phyloP scores from a whole-genome alignment of 148 eudicot genomes.

The Amaranthus cruentus region DNA sequence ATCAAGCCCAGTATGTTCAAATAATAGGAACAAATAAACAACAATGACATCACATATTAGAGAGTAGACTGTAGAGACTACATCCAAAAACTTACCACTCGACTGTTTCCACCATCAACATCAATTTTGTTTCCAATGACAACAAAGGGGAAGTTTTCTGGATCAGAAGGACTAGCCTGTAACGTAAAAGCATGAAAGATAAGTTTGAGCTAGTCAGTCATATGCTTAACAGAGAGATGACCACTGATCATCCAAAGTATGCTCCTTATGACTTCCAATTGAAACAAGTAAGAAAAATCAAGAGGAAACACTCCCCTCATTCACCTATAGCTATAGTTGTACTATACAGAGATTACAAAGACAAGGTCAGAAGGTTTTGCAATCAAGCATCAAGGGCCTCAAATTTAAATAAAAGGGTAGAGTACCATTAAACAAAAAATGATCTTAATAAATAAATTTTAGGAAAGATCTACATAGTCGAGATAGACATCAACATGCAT shows the following conservation, averaged over 20 bases:
- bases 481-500: not conserved
- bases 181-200: not conserved
- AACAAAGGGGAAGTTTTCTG: conserved; percentile 95
- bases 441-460: not conserved
- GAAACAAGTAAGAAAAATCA: too few species aligned
- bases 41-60: not conserved
- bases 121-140: conserved; percentile 92
- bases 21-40: not conserved
- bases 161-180: conserved; percentile 97
- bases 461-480: not conserved
- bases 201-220: not conserved
- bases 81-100: conserved; percentile 54
- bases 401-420: too few species aligned
- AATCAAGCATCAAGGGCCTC: too few species aligned
- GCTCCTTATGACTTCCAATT: too few species aligned
- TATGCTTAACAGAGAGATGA: not conserved
- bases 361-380: too few species aligned
- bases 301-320: too few species aligned
- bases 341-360: too few species aligned
- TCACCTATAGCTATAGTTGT: too few species aligned
- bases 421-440: not conserved
- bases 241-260: not conserved
- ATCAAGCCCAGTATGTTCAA: not conserved
- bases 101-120: conserved; percentile 82
- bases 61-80: too few species aligned